phyloP scores from a whole-genome alignment of 164 flowering plant species.

The Pachysandra terminalis region DNA sequence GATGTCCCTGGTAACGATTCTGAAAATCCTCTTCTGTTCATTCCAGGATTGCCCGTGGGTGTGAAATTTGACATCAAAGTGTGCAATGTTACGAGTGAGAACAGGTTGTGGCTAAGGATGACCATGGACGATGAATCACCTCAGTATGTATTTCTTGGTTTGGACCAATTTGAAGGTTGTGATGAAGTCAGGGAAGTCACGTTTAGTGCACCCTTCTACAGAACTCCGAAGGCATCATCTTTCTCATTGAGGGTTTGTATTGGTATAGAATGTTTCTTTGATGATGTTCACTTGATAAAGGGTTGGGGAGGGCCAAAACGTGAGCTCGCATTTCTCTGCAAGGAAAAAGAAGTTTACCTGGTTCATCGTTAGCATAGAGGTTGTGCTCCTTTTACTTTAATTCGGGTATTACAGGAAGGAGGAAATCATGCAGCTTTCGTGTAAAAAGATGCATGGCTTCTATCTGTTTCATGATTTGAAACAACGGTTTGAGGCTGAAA shows the following conservation, averaged over 20 bases:
- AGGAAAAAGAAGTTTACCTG: constrained; percentile 51
- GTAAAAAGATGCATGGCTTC: too few relatives aligned
- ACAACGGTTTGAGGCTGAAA: too few relatives aligned
- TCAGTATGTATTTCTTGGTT: constrained; percentile 58
- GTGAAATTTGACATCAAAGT: constrained; percentile 51
- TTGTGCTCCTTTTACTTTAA: too few relatives aligned
- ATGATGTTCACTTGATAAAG: constrained; percentile 15
- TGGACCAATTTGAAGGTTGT: constrained; percentile 21
- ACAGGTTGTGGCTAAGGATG: constrained; percentile 61
- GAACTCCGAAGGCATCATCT: constrained; percentile 49
- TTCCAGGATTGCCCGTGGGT: constrained; percentile 71
- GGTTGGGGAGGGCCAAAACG: constrained; percentile 50
- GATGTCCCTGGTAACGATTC: constrained; percentile 44
- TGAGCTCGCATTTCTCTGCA: constrained; percentile 45
- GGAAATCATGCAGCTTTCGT: too few relatives aligned
- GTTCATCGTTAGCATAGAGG: background rate
- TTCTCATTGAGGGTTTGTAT: constrained; percentile 45
- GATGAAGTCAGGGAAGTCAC: constrained; percentile 36
- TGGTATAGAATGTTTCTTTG: constrained; percentile 55
- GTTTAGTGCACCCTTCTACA: constrained; percentile 45
- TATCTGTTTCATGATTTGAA: too few relatives aligned
- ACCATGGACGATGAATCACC: constrained; percentile 16
- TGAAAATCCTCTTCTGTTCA: constrained; percentile 56
- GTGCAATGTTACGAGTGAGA: constrained; percentile 39
- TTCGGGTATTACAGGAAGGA: too few relatives aligned